Conservation (phyloP, 2,329 filamentous ascomycete species). For the Ceratocystis destructans region DNA sequence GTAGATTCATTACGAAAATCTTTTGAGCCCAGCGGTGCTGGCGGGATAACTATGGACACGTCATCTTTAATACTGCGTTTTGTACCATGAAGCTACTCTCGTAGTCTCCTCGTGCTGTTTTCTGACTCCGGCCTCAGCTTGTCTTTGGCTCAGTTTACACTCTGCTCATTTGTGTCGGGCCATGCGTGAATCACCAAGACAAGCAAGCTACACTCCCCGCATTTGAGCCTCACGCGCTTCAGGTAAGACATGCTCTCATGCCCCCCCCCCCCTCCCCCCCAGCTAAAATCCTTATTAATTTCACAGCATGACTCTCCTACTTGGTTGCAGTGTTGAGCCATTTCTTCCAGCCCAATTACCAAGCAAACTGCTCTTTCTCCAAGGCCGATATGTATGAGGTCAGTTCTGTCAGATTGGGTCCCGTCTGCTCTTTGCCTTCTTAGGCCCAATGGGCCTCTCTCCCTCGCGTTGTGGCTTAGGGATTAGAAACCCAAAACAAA, state of each 20-base stretch:
- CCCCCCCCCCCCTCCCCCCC: neutral
- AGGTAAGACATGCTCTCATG: neutral
- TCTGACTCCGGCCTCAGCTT: neutral
- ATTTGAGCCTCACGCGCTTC: neutral
- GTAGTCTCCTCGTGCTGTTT: neutral
- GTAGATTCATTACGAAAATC: neutral
- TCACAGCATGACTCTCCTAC: neutral
- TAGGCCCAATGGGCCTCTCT: neutral
- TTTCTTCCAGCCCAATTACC: neutral
- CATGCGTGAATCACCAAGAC: neutral
- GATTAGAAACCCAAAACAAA: too few relatives aligned
- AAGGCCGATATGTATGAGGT: neutral
- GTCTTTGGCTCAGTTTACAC: neutral
- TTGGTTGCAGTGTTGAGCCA: neutral
- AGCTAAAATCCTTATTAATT: neutral
- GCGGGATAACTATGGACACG: neutral
- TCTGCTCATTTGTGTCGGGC: neutral
- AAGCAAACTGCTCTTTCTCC: neutral
- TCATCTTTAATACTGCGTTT: neutral
- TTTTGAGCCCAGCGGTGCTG: neutral
- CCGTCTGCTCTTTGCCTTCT: neutral
- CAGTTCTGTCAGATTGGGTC: neutral
- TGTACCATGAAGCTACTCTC: neutral
- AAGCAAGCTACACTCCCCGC: neutral
- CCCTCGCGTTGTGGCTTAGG: neutral